Percentiles rank a stretch among this genome's conserved stretches.
Evolutionary conservation across 192 early-diverging fungal species (phyloP).

Genomic region (Geranomyces michiganensis): DNA sequence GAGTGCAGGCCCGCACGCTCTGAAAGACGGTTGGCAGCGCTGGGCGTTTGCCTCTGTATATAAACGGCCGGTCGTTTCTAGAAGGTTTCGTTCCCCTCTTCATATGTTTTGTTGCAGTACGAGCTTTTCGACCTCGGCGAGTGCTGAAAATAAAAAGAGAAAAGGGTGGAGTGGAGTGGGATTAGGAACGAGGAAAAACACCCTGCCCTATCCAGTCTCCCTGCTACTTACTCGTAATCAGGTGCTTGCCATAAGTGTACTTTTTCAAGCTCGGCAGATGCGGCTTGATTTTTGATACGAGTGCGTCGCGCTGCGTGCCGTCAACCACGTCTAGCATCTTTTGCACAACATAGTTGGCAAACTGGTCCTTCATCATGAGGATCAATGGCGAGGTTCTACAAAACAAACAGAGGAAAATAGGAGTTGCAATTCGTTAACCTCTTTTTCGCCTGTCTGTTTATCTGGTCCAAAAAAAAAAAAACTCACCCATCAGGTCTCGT

Average conservation of each 20-base stretch:
- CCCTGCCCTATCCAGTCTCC: no score
- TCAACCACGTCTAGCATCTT: constrained; percentile 99
- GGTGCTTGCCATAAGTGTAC: constrained; percentile 97
- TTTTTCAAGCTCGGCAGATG: constrained; percentile 91
- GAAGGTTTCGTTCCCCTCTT: not conserved
- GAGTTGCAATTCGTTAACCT: not conserved
- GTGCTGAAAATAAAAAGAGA: not conserved
- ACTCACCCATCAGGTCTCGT: constrained; percentile 81
- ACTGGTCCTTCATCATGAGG: constrained; percentile 99
- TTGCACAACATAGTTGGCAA: constrained; percentile 99
- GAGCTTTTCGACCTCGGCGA: constrained; percentile 39
- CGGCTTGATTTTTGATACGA: constrained; percentile 91
- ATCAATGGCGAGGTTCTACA: constrained; percentile 78
- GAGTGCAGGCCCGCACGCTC: no score
- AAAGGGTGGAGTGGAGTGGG: no score
- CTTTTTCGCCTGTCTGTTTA: not conserved
- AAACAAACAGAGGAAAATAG: not conserved
- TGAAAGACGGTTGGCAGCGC: not conserved
- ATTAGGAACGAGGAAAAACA: no score
- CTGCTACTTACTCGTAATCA: constrained; percentile 79
- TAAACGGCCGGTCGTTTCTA: not conserved
- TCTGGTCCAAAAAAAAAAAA: no score
- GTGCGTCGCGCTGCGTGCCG: constrained; percentile 81
- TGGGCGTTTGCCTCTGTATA: not conserved
- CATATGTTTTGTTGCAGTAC: constrained; percentile 28